Evolutionary conservation across 768 basidiomycete genomes (phyloP).

Genomic region (Boletus fagicola): DNA sequence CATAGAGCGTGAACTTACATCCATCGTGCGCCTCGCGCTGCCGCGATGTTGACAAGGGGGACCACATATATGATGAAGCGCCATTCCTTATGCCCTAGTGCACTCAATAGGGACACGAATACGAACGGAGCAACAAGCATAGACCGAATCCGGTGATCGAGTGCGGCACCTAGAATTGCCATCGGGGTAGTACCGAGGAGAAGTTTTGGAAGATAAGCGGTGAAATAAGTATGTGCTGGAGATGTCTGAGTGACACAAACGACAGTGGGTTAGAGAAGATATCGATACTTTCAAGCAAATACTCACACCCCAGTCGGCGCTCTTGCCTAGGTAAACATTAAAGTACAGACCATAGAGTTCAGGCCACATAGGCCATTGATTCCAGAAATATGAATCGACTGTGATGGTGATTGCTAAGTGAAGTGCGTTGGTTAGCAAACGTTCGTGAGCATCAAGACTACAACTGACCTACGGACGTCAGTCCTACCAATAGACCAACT

Average conservation of each 20-base stretch:
- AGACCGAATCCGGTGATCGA: constrained; percentile 48
- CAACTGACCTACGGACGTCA: constrained; percentile 51
- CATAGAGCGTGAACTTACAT: constrained; percentile 48
- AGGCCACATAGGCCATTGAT: constrained; percentile 73
- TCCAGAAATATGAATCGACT: constrained; percentile 90
- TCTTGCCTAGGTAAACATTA: constrained; percentile 86
- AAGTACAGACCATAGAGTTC: constrained; percentile 78
- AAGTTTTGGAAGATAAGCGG: constrained; percentile 70
- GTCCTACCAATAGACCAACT: constrained; percentile 49
- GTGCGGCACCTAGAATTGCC: constrained; percentile 47
- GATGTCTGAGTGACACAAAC: constrained; percentile 50
- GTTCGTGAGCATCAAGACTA: neutral
- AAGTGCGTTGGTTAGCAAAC: neutral
- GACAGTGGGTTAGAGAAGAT: neutral
- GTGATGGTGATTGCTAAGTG: constrained; percentile 52
- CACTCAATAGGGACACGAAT: constrained; percentile 67
- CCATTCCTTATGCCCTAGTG: constrained; percentile 95
- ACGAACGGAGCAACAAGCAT: constrained; percentile 50
- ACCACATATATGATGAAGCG: constrained; percentile 89
- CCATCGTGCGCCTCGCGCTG: constrained; percentile 60
- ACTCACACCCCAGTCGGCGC: constrained; percentile 89
- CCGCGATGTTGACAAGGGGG: constrained; percentile 77
- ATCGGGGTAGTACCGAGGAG: constrained; percentile 65
- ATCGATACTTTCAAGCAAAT: neutral
- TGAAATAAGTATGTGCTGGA: constrained; percentile 66